Percentiles rank a stretch among this genome's conserved stretches.
phyloP scores from a whole-genome alignment of 2,329 filamentous ascomycete genomes.

The Didymella lethalis region DNA sequence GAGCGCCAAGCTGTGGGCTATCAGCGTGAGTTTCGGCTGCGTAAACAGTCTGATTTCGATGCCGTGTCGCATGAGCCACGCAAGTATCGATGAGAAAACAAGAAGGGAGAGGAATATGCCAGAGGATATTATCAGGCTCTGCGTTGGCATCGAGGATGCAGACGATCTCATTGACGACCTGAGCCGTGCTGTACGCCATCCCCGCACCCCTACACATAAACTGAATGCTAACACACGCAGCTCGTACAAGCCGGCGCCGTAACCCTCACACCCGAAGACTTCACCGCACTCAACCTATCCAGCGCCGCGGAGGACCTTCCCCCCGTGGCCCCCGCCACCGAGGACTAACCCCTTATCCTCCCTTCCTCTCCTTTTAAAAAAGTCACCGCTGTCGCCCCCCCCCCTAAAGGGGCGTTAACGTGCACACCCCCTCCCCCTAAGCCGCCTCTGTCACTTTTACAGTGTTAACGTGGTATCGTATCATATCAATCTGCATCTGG shows the following conservation, averaged over 20 bases:
- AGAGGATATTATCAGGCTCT: slow-evolving; percentile 94
- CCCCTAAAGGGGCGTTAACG: slow-evolving; percentile 40
- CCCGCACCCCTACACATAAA: too few relatives aligned
- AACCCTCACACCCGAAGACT: slow-evolving; percentile 81
- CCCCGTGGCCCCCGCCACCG: slow-evolving; percentile 24
- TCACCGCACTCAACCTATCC: slow-evolving; percentile 65
- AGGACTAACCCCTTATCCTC: slow-evolving; percentile 9
- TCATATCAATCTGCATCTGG: neutral
- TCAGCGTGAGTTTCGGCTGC: slow-evolving; percentile 96
- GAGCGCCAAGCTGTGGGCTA: slow-evolving; percentile 88
- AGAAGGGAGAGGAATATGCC: slow-evolving; percentile 76
- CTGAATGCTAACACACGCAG: slow-evolving; percentile 24
- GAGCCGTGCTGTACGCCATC: slow-evolving; percentile 78
- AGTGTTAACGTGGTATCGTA: slow-evolving; percentile 49
- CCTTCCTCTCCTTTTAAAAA: neutral
- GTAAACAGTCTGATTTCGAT: slow-evolving; percentile 99
- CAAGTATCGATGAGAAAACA: slow-evolving; percentile 96
- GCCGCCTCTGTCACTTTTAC: slow-evolving; percentile 49
- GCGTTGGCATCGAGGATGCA: slow-evolving; percentile 93
- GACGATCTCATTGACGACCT: slow-evolving; percentile 94
- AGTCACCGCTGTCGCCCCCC: slow-evolving; percentile 49
- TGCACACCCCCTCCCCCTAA: slow-evolving; percentile 29
- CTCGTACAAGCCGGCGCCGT: slow-evolving; percentile 95
- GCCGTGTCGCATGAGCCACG: slow-evolving; percentile 99
- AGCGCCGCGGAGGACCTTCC: slow-evolving; percentile 22